Evolutionary conservation across 768 basidiomycete genomes (phyloP), one percentile per base, ranked within the genome.

Genomic region (Mycena epipterygia): DNA sequence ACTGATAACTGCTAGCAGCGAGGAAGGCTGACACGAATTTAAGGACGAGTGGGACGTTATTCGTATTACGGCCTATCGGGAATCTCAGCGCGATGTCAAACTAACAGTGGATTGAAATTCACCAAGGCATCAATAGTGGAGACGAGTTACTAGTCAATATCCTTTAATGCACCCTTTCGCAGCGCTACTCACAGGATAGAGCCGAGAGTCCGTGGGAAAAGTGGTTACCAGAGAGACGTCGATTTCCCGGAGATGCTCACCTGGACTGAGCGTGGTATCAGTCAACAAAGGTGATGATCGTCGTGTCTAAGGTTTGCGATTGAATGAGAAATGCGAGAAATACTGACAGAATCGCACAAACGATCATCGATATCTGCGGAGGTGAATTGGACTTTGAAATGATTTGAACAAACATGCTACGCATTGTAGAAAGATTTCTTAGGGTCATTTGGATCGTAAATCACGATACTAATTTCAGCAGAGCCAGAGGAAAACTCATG

Each of bases 1-100:
- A 41, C 74, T 75, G 67, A 85, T 72, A 0, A 84, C 77, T 0
- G 84, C 61, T 17, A 86, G 73, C 1, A 77, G 73, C 2, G 70
- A 70, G 3, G 59, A 21, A 16, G 84, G 67, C 67, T 68, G 23
- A 11, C 44, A 30, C 7, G 21, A 11, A 7, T 21, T 1, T 25
- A 25, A 25, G 27, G 19, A 55, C 16, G 17, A 59, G 33, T 0
- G 27, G 5, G 33, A 66, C 1, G 7, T n/a, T 64, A 35, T 55
- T 5, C 33, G 14, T 39, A 53, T 58, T 73, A 23, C 75, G 71
- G 17, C 82, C 82, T 58, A 25, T 19, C 1, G 7, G 46, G 0
- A 30, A 25, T 12, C 12, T 32, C 11, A 64, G 37, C 16, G 7
- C 2, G 29, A 39, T 21, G 42, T 5, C 16, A 27, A 3, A 14